Evolutionary conservation across 2,329 filamentous ascomycete species (phyloP).

Genomic region (Bipolaris oryzae): DNA sequence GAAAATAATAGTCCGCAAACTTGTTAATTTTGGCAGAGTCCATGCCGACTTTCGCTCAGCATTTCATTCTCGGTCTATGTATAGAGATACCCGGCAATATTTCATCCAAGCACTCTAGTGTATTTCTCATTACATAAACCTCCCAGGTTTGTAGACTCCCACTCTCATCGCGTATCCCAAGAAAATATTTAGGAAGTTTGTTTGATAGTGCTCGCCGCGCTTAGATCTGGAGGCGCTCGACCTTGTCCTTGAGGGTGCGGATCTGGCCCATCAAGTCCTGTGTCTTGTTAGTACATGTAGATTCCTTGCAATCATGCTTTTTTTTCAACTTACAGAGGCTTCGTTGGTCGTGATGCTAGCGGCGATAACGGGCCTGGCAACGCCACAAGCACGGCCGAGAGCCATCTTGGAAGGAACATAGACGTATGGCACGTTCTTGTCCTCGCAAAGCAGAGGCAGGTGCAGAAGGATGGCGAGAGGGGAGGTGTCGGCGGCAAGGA

Average conservation of each 20-base stretch:
- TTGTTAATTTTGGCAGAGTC: slow-evolving; percentile 26
- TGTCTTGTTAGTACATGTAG: not conserved
- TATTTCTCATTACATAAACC: slow-evolving; percentile 22
- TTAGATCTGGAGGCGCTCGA: slow-evolving; percentile 92
- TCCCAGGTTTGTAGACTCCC: slow-evolving; percentile 15
- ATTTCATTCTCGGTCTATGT: slow-evolving; percentile 38
- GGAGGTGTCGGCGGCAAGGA: slow-evolving; percentile 80
- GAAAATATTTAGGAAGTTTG: not conserved
- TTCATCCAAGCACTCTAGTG: slow-evolving; percentile 24
- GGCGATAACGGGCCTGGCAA: slow-evolving; percentile 84
- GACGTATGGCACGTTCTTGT: slow-evolving; percentile 70
- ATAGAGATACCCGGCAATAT: slow-evolving; percentile 21
- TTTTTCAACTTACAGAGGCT: slow-evolving; percentile 29
- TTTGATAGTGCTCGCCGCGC: not conserved
- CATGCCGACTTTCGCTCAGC: slow-evolving; percentile 23
- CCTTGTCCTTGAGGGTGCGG: slow-evolving; percentile 87
- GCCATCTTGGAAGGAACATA: slow-evolving; percentile 79
- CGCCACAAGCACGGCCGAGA: slow-evolving; percentile 74
- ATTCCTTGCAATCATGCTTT: not conserved
- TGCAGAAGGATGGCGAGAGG: slow-evolving; percentile 73
- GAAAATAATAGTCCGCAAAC: not conserved
- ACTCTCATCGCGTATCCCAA: slow-evolving; percentile 3
- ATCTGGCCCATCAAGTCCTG: slow-evolving; percentile 77
- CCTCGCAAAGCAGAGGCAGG: slow-evolving; percentile 87
- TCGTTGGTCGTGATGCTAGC: slow-evolving; percentile 77